phyloP scores from a whole-genome alignment of 768 basidiomycete species.

The Termitomyces sp. region DNA sequence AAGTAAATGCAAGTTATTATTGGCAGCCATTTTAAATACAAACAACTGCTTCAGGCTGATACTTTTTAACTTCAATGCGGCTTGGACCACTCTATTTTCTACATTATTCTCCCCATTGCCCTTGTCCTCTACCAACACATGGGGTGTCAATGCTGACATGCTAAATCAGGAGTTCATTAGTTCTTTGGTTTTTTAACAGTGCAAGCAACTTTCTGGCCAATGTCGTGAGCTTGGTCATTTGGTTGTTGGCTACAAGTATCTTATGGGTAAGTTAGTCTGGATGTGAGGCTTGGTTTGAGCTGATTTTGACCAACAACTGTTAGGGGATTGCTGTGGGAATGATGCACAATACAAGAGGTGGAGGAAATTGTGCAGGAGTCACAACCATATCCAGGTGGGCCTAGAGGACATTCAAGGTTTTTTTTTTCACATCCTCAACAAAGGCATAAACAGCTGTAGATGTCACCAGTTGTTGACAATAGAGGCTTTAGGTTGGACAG shows the following conservation, averaged over 20 bases:
- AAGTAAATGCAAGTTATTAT: slow-evolving; percentile 44
- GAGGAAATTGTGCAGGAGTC: slow-evolving; percentile 51
- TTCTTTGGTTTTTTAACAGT: slow-evolving; percentile 66
- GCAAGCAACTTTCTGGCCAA: slow-evolving; percentile 66
- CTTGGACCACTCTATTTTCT: slow-evolving; percentile 74
- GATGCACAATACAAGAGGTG: slow-evolving; percentile 56
- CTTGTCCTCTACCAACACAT: too few relatives aligned
- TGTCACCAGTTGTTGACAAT: slow-evolving; percentile 73
- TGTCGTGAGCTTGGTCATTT: slow-evolving; percentile 71
- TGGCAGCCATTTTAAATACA: not conserved
- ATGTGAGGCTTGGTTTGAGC: not conserved
- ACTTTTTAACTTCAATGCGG: slow-evolving; percentile 56
- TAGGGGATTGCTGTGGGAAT: slow-evolving; percentile 67
- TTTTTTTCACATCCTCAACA: not conserved
- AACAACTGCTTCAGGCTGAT: slow-evolving; percentile 38
- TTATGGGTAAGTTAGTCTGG: slow-evolving; percentile 53
- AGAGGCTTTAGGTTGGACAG: slow-evolving; percentile 73
- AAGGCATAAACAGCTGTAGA: slow-evolving; percentile 23
- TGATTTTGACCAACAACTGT: not conserved
- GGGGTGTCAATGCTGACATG: too few relatives aligned
- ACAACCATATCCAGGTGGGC: slow-evolving; percentile 49
- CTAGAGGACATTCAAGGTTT: slow-evolving; percentile 5
- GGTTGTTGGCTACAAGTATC: slow-evolving; percentile 58
- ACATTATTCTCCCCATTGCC: too few relatives aligned
- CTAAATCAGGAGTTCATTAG: too few relatives aligned